Percentiles rank a stretch among this genome's conserved stretches.
phyloP scores from a whole-genome alignment of 495 filamentous ascomycete genomes.

The Aspergillus bertholletiae region DNA sequence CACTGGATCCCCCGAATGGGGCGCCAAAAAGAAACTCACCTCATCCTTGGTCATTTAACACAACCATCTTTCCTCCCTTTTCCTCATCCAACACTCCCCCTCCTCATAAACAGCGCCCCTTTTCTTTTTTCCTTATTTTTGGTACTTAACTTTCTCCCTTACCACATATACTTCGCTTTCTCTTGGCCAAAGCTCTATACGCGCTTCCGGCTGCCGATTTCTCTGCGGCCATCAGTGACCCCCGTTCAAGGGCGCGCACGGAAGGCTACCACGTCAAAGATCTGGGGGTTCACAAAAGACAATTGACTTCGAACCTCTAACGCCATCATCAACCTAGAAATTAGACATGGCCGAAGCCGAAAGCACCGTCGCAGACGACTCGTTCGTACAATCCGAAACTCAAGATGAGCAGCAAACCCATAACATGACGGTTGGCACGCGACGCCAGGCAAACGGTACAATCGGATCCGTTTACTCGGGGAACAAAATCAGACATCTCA shows the following conservation, averaged over 20 bases:
- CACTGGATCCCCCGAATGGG: neutral
- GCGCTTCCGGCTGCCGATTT: neutral
- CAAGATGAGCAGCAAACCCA: conserved; percentile 44
- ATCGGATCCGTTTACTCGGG: conserved; percentile 72
- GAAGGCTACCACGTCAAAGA: neutral
- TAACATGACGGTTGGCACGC: conserved; percentile 53
- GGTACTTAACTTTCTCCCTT: neutral
- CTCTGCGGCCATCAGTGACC: neutral
- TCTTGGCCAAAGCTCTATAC: neutral
- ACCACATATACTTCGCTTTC: neutral
- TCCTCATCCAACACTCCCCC: conserved; percentile 1
- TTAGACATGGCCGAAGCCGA: conserved; percentile 41
- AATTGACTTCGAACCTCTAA: neutral
- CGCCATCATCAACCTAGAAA: neutral
- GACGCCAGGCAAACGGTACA: conserved; percentile 63
- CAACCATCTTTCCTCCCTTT: conserved; percentile 3
- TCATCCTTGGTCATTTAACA: conserved; percentile 6
- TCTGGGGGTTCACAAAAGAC: neutral
- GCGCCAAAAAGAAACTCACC: conserved; percentile 7
- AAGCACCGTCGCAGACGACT: conserved; percentile 41
- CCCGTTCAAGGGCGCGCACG: conserved; percentile 6
- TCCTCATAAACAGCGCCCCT: conserved; percentile 6
- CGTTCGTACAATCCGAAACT: conserved; percentile 39
- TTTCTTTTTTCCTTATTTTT: conserved; percentile 8
- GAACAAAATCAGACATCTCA: conserved; percentile 92